phyloP scores from a whole-genome alignment of 768 basidiomycete genomes.

The Exsudoporus frostii region DNA sequence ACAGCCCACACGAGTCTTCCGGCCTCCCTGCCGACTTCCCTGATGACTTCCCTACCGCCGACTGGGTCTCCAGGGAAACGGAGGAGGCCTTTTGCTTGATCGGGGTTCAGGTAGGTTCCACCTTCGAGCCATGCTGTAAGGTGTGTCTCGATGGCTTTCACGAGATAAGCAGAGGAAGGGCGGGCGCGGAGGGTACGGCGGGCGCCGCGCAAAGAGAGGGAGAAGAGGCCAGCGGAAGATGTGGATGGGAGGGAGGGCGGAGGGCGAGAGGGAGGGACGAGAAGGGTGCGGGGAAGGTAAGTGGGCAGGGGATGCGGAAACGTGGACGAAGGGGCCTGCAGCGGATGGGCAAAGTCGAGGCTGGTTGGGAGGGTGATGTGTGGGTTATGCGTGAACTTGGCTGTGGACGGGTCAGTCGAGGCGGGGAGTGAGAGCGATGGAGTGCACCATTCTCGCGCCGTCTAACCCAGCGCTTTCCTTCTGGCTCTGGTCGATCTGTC shows the following conservation, averaged over 20 bases:
- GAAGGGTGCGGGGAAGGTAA: slow-evolving; percentile 60
- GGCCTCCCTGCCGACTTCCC: slow-evolving; percentile 66
- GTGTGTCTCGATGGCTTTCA: slow-evolving; percentile 64
- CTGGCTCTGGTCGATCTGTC: slow-evolving; percentile 57
- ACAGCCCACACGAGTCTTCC: slow-evolving; percentile 73
- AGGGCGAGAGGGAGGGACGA: slow-evolving; percentile 45
- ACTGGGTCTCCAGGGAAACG: slow-evolving; percentile 44
- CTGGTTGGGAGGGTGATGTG: slow-evolving; percentile 64
- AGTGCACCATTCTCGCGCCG: slow-evolving; percentile 73
- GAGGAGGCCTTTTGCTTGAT: slow-evolving; percentile 30
- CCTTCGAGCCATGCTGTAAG: slow-evolving; percentile 63
- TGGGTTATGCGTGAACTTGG: slow-evolving; percentile 67
- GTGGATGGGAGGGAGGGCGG: slow-evolving; percentile 46
- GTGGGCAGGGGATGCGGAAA: slow-evolving; percentile 76
- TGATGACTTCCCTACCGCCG: slow-evolving; percentile 50
- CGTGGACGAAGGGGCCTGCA: slow-evolving; percentile 48
- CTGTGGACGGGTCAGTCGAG: slow-evolving; percentile 35
- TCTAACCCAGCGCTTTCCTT: slow-evolving; percentile 75
- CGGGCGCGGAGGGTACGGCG: slow-evolving; percentile 62
- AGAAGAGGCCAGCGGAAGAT: slow-evolving; percentile 73
- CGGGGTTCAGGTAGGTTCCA: slow-evolving; percentile 54
- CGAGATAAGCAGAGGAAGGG: slow-evolving; percentile 50
- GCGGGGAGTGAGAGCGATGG: neutral
- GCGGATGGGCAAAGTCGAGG: slow-evolving; percentile 49
- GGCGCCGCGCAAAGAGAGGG: slow-evolving; percentile 72